Base-by-base conservation (phyloP, 441 rosid species). In the Gossypium trilobum region DNA sequence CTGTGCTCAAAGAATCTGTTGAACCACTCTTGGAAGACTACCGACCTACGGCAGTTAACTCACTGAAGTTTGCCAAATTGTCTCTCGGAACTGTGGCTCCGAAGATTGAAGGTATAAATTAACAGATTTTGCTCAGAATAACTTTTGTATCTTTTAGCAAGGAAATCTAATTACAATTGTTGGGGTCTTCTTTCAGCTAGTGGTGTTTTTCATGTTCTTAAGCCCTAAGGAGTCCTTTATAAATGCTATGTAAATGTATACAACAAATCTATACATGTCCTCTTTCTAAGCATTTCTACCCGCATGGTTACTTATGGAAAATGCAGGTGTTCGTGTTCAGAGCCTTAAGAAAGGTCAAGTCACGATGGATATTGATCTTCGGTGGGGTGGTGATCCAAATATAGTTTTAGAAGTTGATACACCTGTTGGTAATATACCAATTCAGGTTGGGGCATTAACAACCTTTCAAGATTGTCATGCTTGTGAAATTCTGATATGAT, bases 381-480 rank as follows among this genome's bases (percentile, higher is more conserved):
- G 97, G 63, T 95, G 98, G 98, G 88, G 99, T 73, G 99, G 98
- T 78, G 93, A 95, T 86, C 99, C 99, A 56, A 89, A 83, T 85
- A 95, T 95, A 63, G 78, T 95, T 79, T 80, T 95, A 81, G 97
- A 88, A 55, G 96, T 88, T 79, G 88, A 89, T 78, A 93, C 97
- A n/a, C 85, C 89, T 74, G 96, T 91, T 77, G 99, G 96, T 73
- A 88, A 96, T 58, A 85, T 95, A 82, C 98, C 99, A 72, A 92
- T 95, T 78, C 98, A 95, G 91, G 99, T 88, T 82, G 63, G 77
- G 74, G 27, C 57, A 79, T 77, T 13, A 55, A 77, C 36, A 19
- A 70, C 56, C 39, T 60, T 65, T 54, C 60, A 67, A 29, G 14
- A 22, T 56, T 60, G 50, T 54, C 33, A 25, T 63, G 55, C 44